These are phyloP conservation scores for Tetrastigma voinierianum DNA, from an alignment of 164 flowering plant species.

Conservation along the genomic window DNA sequence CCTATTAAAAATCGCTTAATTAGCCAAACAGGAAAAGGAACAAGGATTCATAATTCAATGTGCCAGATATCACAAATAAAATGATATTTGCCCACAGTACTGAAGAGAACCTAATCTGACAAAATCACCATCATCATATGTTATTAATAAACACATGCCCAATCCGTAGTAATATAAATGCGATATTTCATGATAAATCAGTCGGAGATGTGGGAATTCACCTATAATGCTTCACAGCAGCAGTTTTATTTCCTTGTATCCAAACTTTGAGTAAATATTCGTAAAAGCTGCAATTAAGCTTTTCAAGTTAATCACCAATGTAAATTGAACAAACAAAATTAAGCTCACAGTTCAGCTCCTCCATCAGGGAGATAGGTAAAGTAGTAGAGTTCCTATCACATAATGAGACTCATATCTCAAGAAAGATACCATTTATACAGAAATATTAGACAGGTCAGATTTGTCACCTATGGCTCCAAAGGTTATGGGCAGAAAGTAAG, in stretches of 20 bases:
- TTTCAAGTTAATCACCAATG: constrained; percentile 12
- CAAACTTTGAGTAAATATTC: constrained; percentile 95
- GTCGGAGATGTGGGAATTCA: constrained; percentile 5
- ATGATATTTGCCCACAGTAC: no score
- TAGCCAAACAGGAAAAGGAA: no score
- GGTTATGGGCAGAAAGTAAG: constrained; percentile 77
- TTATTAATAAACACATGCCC: no score
- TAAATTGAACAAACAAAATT: not conserved
- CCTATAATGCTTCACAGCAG: constrained; percentile 77
- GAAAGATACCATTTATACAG: not conserved
- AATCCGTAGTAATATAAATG: not conserved
- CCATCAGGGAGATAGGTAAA: not conserved
- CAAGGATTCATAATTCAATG: no score
- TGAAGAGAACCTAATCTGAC: no score
- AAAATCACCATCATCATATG: no score
- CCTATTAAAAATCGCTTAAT: no score
- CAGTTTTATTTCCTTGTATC: constrained; percentile 96
- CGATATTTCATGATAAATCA: not conserved
- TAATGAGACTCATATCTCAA: not conserved
- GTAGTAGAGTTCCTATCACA: not conserved
- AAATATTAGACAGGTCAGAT: constrained; percentile 27
- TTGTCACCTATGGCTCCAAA: constrained; percentile 99
- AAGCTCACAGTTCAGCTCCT: not conserved
- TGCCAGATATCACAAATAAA: no score
- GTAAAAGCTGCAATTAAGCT: constrained; percentile 73